Evolutionary conservation across 345 rosid species (phyloP).

Genomic region (Boechera retrofracta): DNA sequence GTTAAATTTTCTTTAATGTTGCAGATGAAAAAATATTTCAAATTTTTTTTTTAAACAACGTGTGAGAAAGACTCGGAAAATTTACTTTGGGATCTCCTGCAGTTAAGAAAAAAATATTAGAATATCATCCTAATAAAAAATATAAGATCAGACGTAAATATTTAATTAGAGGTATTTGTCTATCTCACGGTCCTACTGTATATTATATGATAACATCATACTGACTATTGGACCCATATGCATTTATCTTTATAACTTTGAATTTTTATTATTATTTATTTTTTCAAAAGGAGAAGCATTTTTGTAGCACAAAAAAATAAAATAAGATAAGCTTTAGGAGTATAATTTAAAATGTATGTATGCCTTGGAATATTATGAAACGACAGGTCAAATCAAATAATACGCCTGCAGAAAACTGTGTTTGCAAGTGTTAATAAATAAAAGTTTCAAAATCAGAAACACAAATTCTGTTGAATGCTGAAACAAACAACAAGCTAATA

Average conservation of each 20-base stretch:
- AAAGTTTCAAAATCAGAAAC: constrained; percentile 8
- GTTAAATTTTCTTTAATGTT: no score
- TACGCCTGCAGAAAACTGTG: neutral
- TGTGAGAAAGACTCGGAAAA: no score
- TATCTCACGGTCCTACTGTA: no score
- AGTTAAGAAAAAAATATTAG: no score
- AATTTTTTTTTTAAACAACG: no score
- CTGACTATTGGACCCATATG: constrained; percentile 17
- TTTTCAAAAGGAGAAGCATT: neutral
- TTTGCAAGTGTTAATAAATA: neutral
- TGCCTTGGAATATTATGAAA: neutral
- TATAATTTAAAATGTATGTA: neutral
- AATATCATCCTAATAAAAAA: no score
- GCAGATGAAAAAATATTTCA: no score
- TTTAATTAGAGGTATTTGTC: no score
- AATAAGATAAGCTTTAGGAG: neutral
- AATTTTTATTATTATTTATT: no score
- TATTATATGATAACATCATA: neutral
- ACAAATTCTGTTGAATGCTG: neutral
- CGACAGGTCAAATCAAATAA: constrained; percentile 16
- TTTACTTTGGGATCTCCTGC: no score
- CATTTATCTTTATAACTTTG: no score
- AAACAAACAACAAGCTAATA: neutral
- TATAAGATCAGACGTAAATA: no score
- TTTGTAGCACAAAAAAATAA: neutral